phyloP scores from a whole-genome alignment of 2,329 filamentous ascomycete species.

The Fusarium sp. region DNA sequence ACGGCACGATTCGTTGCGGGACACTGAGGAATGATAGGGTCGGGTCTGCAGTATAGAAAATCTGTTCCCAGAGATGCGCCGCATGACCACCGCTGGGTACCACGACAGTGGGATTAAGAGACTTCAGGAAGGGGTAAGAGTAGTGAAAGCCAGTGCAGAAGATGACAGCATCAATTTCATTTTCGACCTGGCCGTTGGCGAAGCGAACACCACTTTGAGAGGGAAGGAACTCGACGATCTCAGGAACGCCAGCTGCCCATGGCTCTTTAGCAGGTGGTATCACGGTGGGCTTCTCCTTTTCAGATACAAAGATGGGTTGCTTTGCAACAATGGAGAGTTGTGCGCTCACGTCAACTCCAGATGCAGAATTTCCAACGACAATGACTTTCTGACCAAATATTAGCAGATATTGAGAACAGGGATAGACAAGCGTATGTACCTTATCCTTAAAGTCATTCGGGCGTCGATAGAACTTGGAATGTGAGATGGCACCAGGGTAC shows the following conservation, averaged over 20 bases:
- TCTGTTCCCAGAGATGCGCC: conserved; percentile 77
- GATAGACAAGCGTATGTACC: conserved; percentile 24
- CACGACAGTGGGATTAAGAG: conserved; percentile 62
- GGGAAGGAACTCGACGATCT: conserved; percentile 61
- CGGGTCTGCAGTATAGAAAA: conserved; percentile 74
- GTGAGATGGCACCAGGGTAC: conserved; percentile 65
- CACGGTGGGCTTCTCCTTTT: conserved; percentile 52
- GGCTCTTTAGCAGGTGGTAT: conserved; percentile 43
- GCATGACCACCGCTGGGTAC: conserved; percentile 71
- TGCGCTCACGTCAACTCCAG: conserved; percentile 75
- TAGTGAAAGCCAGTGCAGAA: conserved; percentile 93
- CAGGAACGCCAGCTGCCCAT: conserved; percentile 53
- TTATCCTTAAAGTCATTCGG: conserved; percentile 51
- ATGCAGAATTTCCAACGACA: conserved; percentile 78
- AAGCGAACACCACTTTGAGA: conserved; percentile 69
- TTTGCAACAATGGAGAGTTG: conserved; percentile 70
- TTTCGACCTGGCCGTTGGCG: conserved; percentile 70
- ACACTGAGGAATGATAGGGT: conserved; percentile 75
- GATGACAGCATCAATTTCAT: conserved; percentile 76
- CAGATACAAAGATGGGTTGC: conserved; percentile 68
- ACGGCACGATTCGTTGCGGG: conserved; percentile 77
- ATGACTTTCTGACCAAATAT: conserved; percentile 68
- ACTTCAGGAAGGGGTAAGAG: conserved; percentile 76
- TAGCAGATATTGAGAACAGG: neutral
- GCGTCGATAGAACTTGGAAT: conserved; percentile 77